Evolutionary conservation across 176 grass and related monocot species (phyloP).

Genomic region (Calamus simplicifolius): DNA sequence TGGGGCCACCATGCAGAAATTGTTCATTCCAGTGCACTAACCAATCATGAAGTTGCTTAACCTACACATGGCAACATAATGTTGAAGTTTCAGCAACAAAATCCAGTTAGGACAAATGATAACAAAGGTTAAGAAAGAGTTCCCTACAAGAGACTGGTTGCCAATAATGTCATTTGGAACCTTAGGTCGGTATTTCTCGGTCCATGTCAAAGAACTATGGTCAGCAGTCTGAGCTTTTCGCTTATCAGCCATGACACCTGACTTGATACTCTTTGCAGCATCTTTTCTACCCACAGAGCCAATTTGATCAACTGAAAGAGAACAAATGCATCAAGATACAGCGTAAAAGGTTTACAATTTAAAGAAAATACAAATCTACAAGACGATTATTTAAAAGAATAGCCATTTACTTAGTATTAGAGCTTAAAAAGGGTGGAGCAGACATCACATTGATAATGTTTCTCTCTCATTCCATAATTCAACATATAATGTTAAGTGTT

Average conservation of each 20-base stretch:
- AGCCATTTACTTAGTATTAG: too few species aligned
- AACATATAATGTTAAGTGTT: too few species aligned
- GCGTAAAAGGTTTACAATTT: too few species aligned
- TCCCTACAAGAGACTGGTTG: slow-evolving; percentile 82
- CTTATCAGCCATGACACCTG: slow-evolving; percentile 37
- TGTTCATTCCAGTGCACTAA: slow-evolving; percentile 69
- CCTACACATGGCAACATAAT: slow-evolving; percentile 37
- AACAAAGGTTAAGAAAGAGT: slow-evolving; percentile 19
- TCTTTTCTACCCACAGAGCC: slow-evolving; percentile 34
- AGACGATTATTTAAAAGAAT: too few species aligned
- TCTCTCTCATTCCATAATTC: too few species aligned
- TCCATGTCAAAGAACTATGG: slow-evolving; percentile 76
- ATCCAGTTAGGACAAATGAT: background rate
- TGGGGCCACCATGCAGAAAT: slow-evolving; percentile 64
- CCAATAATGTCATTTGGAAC: slow-evolving; percentile 92
- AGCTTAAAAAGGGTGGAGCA: too few species aligned
- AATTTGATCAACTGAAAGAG: slow-evolving; percentile 47
- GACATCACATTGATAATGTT: too few species aligned
- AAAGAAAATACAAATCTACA: too few species aligned
- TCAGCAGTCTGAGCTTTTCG: slow-evolving; percentile 41
- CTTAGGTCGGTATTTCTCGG: slow-evolving; percentile 93
- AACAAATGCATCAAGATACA: slow-evolving; percentile 15
- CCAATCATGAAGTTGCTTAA: slow-evolving; percentile 98
- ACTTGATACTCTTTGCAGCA: slow-evolving; percentile 36
- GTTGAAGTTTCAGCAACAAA: too few species aligned